Percentiles rank a stretch among this genome's conserved stretches.
Evolutionary conservation across 805 yeast genomes (phyloP).

Genomic region (Zygosaccharomyces gambellarensis): DNA sequence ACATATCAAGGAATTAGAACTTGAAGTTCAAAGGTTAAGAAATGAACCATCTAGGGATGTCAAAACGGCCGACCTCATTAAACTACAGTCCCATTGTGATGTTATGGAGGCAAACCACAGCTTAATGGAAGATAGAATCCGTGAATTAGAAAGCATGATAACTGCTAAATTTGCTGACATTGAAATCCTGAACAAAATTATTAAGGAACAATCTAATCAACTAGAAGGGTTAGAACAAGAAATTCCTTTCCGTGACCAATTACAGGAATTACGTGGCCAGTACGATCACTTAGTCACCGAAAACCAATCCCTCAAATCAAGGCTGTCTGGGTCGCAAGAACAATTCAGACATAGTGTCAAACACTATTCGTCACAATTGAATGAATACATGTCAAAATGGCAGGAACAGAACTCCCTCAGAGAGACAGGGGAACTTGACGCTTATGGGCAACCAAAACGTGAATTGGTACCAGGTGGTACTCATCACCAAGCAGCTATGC

Average conservation of each 20-base stretch:
- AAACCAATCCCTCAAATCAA: conserved; percentile 38
- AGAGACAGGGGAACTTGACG: conserved; percentile 2
- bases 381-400: conserved; percentile 27
- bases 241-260: conserved; percentile 42
- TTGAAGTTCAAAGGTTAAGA: conserved; percentile 29
- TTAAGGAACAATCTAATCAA: conserved; percentile 48
- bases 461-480: conserved; percentile 10
- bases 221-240: conserved; percentile 44
- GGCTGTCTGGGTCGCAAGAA: conserved; percentile 33
- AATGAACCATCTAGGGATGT: conserved; percentile 26
- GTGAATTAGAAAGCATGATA: conserved; percentile 49
- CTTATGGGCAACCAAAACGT: conserved; percentile 11
- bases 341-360: conserved; percentile 32
- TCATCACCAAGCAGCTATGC: conserved; percentile 32
- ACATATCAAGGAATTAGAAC: conserved; percentile 47
- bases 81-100: conserved; percentile 19
- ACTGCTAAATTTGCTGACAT: conserved; percentile 49
- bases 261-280: conserved; percentile 45
- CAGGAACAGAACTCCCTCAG: conserved; percentile 9
- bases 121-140: conserved; percentile 38
- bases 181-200: conserved; percentile 47
- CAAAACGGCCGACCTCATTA: conserved; percentile 19
- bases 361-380: conserved; percentile 29
- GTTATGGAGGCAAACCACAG: conserved; percentile 44
- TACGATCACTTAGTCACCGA: conserved; percentile 44